Evolutionary conservation across 2,329 filamentous ascomycete species (phyloP).

Genomic region (Trichoderma guizhouense): DNA sequence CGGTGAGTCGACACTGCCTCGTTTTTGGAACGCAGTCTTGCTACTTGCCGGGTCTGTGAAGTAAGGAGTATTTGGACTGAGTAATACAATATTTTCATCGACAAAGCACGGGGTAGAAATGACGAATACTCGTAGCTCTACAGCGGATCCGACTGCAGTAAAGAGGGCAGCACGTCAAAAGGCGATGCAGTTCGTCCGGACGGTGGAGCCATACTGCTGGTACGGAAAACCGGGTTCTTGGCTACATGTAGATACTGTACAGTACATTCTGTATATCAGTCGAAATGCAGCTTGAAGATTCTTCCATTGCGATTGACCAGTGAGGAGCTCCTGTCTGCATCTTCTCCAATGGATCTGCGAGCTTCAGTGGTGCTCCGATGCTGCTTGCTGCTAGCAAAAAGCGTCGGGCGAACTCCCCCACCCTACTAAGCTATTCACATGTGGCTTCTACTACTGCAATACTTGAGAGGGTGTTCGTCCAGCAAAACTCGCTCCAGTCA

Average conservation of each 20-base stretch:
- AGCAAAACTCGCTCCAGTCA: neutral
- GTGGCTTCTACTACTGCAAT: neutral
- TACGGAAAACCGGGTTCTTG: neutral
- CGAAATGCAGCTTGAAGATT: neutral
- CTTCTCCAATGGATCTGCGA: neutral
- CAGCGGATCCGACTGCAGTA: neutral
- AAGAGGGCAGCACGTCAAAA: neutral
- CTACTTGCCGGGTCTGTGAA: neutral
- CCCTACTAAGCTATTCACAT: neutral
- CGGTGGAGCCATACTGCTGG: neutral
- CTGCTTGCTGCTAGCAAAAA: neutral
- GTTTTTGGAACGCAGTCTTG: neutral
- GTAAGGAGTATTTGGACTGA: neutral
- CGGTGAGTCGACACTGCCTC: neutral
- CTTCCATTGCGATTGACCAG: neutral
- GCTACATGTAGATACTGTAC: neutral
- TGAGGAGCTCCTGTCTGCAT: neutral
- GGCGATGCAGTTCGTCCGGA: neutral
- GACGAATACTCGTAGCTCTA: neutral
- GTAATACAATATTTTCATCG: neutral
- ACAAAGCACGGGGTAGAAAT: neutral
- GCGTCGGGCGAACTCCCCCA: neutral
- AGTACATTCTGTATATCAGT: neutral
- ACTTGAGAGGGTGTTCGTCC: neutral
- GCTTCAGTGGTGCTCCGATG: neutral